These are phyloP conservation scores for Venturia pyrina DNA, from an alignment of 2,329 filamentous ascomycete species.

Conservation along the genomic window DNA sequence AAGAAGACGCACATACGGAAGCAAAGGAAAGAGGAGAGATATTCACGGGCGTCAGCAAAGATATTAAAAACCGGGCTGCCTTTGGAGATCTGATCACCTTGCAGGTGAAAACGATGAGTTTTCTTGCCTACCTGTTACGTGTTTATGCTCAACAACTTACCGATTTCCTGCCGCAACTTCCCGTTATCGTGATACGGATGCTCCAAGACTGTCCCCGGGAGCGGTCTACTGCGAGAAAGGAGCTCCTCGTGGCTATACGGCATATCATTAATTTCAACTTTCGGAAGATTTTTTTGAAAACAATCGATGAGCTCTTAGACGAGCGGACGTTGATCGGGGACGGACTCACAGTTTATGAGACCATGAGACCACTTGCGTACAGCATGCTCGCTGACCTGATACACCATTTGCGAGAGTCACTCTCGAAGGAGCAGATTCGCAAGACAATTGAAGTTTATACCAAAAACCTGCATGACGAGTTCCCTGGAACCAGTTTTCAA, in stretches of 20 bases:
- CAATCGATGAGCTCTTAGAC: constrained; percentile 91
- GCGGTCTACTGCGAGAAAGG: constrained; percentile 87
- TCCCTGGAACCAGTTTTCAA: constrained; percentile 96
- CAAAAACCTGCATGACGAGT: constrained; percentile 87
- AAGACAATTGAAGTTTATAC: constrained; percentile 97
- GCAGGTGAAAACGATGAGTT: constrained; percentile 99
- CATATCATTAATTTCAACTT: constrained; percentile 99
- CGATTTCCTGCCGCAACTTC: constrained; percentile 78
- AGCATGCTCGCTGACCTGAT: constrained; percentile 98
- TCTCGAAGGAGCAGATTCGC: constrained; percentile 82
- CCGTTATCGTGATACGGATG: constrained; percentile 80
- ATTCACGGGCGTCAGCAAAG: constrained; percentile 85
- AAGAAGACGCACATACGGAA: constrained; percentile 83
- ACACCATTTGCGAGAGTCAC: constrained; percentile 86
- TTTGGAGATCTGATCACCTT: constrained; percentile 98
- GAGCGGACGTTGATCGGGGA: constrained; percentile 92
- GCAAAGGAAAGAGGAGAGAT: constrained; percentile 69
- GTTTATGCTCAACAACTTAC: constrained; percentile 78
- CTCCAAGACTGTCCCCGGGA: constrained; percentile 91
- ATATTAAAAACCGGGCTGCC: constrained; percentile 84
- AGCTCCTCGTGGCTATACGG: constrained; percentile 87
- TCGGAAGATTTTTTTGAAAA: constrained; percentile 82
- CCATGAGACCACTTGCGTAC: constrained; percentile 88
- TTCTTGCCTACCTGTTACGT: constrained; percentile 82
- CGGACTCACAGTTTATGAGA: constrained; percentile 92